A percentile compares a stretch with the other conserved stretches of the same genome.
Evolutionary conservation across 192 early-diverging fungal species (phyloP).

Genomic region (Chytriomyces sp.): DNA sequence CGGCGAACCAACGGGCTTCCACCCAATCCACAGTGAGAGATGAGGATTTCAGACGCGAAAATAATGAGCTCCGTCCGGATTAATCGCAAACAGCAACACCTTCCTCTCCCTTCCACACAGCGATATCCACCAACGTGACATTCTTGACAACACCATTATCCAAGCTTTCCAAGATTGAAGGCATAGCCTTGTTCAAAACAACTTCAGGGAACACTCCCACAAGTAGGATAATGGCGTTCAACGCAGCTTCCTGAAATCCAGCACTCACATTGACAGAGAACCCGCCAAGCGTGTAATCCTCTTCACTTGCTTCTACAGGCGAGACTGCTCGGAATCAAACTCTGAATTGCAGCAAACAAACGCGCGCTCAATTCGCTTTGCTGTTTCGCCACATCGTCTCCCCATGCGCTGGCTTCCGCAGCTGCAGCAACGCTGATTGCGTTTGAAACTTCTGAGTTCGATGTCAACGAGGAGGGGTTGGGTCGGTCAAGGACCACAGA

Average conservation of each 20-base stretch:
- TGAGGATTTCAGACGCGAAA: conserved; percentile 48
- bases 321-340: conserved; percentile 37
- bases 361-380: conserved; percentile 40
- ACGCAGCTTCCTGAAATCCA: conserved; percentile 66
- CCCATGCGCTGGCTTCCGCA: conserved; percentile 40
- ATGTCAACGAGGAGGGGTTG: conserved; percentile 4
- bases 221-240: conserved; percentile 65
- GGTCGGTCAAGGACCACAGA: conserved; percentile 1
- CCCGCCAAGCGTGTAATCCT: conserved; percentile 33
- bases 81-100: conserved; percentile 69
- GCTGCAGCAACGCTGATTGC: not conserved
- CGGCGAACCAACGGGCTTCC: conserved; percentile 37
- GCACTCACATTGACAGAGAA: conserved; percentile 43
- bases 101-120: conserved; percentile 74
- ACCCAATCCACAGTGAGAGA: conserved; percentile 49
- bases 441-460: not conserved
- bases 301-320: not conserved
- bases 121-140: conserved; percentile 65
- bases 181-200: conserved; percentile 55
- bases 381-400: conserved; percentile 37
- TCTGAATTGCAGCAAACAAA: conserved; percentile 42
- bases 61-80: conserved; percentile 49
- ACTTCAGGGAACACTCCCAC: conserved; percentile 64
- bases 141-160: conserved; percentile 49
- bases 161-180: conserved; percentile 55